phyloP scores from a whole-genome alignment of 805 yeast species.

The Monosporozyma unispora region DNA sequence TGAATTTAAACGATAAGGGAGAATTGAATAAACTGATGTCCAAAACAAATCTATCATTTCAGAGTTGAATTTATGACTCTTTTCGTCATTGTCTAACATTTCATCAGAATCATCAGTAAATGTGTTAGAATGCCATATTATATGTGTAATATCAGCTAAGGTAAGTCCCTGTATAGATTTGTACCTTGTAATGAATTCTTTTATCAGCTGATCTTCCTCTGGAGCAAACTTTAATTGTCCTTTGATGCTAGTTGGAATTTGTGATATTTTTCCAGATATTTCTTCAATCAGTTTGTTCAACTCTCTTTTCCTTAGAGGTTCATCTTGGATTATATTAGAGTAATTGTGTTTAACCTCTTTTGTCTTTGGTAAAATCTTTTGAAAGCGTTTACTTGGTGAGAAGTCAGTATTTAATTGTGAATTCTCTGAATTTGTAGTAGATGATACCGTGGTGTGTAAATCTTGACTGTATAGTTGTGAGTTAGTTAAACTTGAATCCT shows the following conservation, averaged over 20 bases:
- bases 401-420: background rate
- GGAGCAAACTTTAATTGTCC: background rate
- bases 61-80: slow-evolving; percentile 18
- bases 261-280: slow-evolving; percentile 17
- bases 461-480: no score
- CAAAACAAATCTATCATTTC: slow-evolving; percentile 40
- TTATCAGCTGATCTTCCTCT: slow-evolving; percentile 56
- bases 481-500: background rate
- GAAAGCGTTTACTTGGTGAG: background rate
- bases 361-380: background rate
- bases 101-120: slow-evolving; percentile 45
- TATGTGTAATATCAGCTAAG: slow-evolving; percentile 55
- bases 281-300: background rate
- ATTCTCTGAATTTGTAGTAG: background rate
- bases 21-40: slow-evolving; percentile 63
- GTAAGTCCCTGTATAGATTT: slow-evolving; percentile 49
- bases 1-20: slow-evolving; percentile 75
- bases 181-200: slow-evolving; percentile 56
- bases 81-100: background rate
- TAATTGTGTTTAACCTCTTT: background rate
- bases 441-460: no score
- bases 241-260: slow-evolving; percentile 9
- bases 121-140: slow-evolving; percentile 72
- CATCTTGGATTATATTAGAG: background rate
- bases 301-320: background rate